phyloP scores from a whole-genome alignment of 2,329 filamentous ascomycete species.

The Ophiostoma fasciatum region DNA sequence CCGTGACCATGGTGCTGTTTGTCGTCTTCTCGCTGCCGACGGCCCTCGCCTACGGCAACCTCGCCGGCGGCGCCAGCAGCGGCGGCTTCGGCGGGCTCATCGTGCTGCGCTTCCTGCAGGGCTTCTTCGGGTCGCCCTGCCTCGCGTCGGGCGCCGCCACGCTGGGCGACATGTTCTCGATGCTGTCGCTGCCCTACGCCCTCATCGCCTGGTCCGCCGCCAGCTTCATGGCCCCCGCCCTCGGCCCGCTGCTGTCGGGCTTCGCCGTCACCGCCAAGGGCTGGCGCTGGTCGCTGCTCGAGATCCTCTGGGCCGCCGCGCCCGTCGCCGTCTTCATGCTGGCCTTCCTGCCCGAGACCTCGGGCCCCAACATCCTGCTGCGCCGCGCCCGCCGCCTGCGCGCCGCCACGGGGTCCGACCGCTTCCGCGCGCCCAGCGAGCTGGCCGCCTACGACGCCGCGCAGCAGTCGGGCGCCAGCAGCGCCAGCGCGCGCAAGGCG shows the following conservation, averaged over 20 bases:
- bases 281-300: conserved; percentile 22
- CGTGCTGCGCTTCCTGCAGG: conserved; percentile 54
- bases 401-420: conserved; percentile 37
- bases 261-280: conserved; percentile 18
- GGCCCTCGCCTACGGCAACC: conserved; percentile 18
- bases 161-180: conserved; percentile 47
- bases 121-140: conserved; percentile 46
- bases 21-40: conserved; percentile 26
- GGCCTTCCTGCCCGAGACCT: conserved; percentile 21
- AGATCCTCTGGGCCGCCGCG: conserved; percentile 15
- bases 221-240: conserved; percentile 32
- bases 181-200: conserved; percentile 49
- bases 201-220: conserved; percentile 61
- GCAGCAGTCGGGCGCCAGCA: conserved; percentile 22
- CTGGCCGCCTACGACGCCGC: conserved; percentile 23
- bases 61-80: conserved; percentile 7
- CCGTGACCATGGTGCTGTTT: conserved; percentile 11
- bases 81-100: conserved; percentile 42
- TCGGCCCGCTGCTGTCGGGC: conserved; percentile 34
- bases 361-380: conserved; percentile 35
- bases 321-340: conserved; percentile 28
- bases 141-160: conserved; percentile 48
- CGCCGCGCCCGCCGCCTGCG: conserved; percentile 36
- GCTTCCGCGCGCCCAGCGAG: conserved; percentile 47
- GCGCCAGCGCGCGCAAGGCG: too few relatives aligned